These are phyloP conservation scores for Corchorus capsularis DNA, from an alignment of 345 rosid genomes.

Conservation along the genomic window DNA sequence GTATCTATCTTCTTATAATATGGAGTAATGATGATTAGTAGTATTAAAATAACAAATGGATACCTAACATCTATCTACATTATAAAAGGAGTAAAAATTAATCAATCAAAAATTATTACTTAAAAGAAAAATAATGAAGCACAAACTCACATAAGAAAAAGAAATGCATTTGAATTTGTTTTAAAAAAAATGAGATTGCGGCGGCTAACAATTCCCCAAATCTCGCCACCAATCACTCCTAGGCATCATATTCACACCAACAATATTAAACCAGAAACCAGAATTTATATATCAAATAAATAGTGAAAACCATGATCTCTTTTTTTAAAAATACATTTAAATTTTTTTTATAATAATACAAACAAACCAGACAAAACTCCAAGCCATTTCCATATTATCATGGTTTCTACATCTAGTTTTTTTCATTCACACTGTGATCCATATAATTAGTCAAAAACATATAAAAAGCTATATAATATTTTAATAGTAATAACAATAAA, in stretches of 20 bases:
- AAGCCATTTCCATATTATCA: neutral
- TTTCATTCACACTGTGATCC: conserved; percentile 5
- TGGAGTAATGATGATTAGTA: too few relatives aligned
- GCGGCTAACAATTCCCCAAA: conserved; percentile 50
- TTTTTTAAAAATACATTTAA: too few relatives aligned
- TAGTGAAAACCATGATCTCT: neutral
- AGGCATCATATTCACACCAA: neutral
- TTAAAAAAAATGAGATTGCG: conserved; percentile 31
- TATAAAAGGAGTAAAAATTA: neutral
- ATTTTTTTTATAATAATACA: neutral
- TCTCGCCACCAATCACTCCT: conserved; percentile 65
- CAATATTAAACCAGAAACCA: neutral
- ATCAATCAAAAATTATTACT: neutral
- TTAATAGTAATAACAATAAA: neutral
- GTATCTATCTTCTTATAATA: too few relatives aligned
- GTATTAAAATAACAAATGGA: too few relatives aligned
- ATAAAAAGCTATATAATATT: neutral
- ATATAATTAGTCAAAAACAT: conserved; percentile 3
- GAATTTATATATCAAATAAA: neutral
- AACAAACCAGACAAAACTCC: conserved; percentile 25
- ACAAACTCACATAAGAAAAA: neutral
- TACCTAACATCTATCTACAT: neutral
- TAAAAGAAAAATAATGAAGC: neutral
- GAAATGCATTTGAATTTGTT: neutral
- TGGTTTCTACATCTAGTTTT: neutral